phyloP scores from a whole-genome alignment of 768 basidiomycete genomes.

The Leccinum broughii region DNA sequence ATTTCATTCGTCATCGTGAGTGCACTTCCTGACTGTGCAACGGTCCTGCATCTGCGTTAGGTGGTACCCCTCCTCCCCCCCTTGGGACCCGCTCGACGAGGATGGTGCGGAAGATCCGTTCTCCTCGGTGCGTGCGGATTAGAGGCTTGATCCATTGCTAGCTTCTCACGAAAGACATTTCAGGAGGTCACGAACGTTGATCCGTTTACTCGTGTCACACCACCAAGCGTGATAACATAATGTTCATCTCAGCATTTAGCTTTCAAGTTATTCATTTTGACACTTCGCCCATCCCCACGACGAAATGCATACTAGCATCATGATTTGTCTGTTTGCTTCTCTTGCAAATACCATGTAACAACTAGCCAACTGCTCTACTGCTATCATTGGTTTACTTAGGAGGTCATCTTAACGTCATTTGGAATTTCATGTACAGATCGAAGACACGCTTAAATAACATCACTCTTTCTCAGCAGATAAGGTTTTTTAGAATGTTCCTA shows the following conservation, averaged over 20 bases:
- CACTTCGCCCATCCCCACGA: neutral
- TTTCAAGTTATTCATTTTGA: neutral
- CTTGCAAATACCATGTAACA: neutral
- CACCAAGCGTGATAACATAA: neutral
- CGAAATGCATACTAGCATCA: neutral
- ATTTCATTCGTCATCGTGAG: neutral
- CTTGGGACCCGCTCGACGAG: constrained; percentile 30
- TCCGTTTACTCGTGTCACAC: constrained; percentile 10
- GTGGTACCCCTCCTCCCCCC: constrained; percentile 19
- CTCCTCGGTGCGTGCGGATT: constrained; percentile 14
- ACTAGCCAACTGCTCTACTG: neutral
- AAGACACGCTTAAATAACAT: neutral
- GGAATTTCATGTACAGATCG: neutral
- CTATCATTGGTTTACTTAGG: neutral
- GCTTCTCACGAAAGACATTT: constrained; percentile 2
- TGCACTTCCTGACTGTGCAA: neutral
- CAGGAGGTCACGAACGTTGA: constrained; percentile 10
- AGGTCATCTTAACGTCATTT: neutral
- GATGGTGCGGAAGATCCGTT: constrained; percentile 26
- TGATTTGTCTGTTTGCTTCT: neutral
- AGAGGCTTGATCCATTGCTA: neutral
- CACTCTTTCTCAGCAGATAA: neutral
- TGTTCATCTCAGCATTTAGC: neutral
- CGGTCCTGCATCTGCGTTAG: constrained; percentile 5
- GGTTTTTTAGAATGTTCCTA: neutral